phyloP scores from a whole-genome alignment of 257 asterid species.

The Craterostigma plantagineum region DNA sequence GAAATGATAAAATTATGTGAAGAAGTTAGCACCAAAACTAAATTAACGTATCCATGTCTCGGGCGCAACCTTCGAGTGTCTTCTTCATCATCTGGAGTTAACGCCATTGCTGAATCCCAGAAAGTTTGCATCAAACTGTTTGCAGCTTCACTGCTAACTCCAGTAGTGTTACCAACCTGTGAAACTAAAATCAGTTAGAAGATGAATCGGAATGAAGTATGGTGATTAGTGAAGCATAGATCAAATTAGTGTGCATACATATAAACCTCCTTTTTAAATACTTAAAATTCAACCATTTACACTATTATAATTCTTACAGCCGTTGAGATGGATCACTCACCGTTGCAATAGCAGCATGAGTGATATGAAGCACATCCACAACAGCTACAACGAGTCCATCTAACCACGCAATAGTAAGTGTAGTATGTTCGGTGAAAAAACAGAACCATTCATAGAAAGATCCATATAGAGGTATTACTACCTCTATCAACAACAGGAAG shows the following conservation, averaged over 20 bases:
- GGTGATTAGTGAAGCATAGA: too few relatives aligned
- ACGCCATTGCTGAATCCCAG: constrained; percentile 95
- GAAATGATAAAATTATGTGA: constrained; percentile 13
- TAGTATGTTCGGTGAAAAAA: neutral
- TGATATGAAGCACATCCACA: constrained; percentile 80
- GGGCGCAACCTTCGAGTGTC: constrained; percentile 49
- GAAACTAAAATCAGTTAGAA: constrained; percentile 8
- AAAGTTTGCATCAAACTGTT: constrained; percentile 74
- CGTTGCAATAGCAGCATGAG: constrained; percentile 84
- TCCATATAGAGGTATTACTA: constrained; percentile 10
- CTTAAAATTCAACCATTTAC: too few relatives aligned
- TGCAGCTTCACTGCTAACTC: constrained; percentile 54
- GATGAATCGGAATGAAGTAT: neutral
- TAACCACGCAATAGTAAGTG: constrained; percentile 13
- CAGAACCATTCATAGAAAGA: neutral
- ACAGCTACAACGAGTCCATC: constrained; percentile 76
- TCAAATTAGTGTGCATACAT: too few relatives aligned
- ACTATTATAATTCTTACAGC: too few relatives aligned
- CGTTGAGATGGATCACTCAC: constrained; percentile 24
- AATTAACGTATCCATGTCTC: neutral
- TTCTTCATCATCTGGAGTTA: constrained; percentile 67
- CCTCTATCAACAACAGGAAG: constrained; percentile 89
- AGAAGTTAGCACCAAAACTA: constrained; percentile 8
- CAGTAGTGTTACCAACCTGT: constrained; percentile 72
- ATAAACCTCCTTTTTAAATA: too few relatives aligned